These are phyloP conservation scores for Hemisphaericaspora xylofermentans DNA, from an alignment of 1,139 yeast species.

Conservation along the genomic window DNA sequence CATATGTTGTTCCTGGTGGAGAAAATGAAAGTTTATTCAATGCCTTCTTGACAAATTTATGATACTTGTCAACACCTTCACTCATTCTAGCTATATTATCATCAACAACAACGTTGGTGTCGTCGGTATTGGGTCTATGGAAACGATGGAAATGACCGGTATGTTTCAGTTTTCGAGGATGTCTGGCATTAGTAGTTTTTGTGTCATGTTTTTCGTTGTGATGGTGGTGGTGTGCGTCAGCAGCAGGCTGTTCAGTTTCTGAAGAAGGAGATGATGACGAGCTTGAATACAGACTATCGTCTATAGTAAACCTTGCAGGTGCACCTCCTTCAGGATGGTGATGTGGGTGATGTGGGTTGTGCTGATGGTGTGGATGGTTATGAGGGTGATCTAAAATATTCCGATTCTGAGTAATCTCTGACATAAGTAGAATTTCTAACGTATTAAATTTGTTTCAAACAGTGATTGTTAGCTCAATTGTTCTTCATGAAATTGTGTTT, in stretches of 20 bases:
- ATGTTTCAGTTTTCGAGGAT: not conserved
- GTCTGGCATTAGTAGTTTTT: not conserved
- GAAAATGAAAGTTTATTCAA: slow-evolving; percentile 12
- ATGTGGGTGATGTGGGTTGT: not conserved
- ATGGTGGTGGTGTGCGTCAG: not conserved
- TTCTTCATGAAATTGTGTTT: no score
- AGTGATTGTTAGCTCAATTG: no score
- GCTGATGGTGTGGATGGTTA: not conserved
- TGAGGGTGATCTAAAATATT: not conserved
- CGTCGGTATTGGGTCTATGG: not conserved
- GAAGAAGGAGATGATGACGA: slow-evolving; percentile 1
- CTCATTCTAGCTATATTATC: no score
- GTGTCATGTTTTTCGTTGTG: not conserved
- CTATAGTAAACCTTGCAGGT: slow-evolving; percentile 1
- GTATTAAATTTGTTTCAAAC: no score
- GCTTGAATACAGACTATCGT: slow-evolving; percentile 5
- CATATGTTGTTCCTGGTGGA: slow-evolving; percentile 5
- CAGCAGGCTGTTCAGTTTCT: not conserved
- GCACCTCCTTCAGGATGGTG: not conserved
- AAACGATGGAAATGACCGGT: not conserved
- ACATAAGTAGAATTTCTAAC: not conserved
- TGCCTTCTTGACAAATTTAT: slow-evolving; percentile 11
- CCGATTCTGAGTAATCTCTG: not conserved
- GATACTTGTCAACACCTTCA: slow-evolving; percentile 9
- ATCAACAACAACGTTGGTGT: not conserved